phyloP scores from a whole-genome alignment of 176 grass and related monocot species.

The Leersia perrieri region DNA sequence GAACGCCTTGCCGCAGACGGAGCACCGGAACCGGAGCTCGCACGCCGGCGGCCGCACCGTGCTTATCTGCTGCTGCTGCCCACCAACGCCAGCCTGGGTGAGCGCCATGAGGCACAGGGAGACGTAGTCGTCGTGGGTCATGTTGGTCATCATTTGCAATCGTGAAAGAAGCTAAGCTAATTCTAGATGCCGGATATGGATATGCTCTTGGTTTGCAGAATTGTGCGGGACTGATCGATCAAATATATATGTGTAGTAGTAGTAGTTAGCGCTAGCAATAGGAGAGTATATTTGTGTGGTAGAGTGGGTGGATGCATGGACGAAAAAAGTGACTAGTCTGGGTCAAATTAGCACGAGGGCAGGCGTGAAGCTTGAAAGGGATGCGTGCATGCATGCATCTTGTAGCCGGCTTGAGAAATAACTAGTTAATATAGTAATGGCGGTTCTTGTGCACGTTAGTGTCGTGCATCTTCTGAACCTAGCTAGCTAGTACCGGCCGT shows the following conservation, averaged over 20 bases:
- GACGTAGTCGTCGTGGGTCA: constrained; percentile 61
- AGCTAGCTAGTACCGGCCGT: too few species aligned
- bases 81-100: background rate
- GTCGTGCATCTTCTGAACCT: too few species aligned
- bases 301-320: background rate
- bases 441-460: too few species aligned
- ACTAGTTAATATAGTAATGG: too few species aligned
- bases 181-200: background rate
- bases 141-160: background rate
- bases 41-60: background rate
- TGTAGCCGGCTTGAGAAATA: too few species aligned
- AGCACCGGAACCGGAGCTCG: constrained; percentile 57
- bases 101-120: constrained; percentile 54
- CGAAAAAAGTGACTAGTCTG: background rate
- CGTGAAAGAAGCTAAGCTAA: background rate
- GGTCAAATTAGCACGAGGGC: constrained; percentile 47
- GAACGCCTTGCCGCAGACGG: constrained; percentile 75
- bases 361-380: background rate
- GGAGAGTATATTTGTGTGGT: constrained; percentile 23
- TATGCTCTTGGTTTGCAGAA: background rate
- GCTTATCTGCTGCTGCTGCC: background rate
- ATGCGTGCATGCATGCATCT: background rate
- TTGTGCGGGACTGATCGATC: background rate
- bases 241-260: background rate
- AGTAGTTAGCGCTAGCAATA: too few species aligned